Conservation (phyloP, 1,284 basidiomycete genomes). For the Ustilago xerochloae region DNA sequence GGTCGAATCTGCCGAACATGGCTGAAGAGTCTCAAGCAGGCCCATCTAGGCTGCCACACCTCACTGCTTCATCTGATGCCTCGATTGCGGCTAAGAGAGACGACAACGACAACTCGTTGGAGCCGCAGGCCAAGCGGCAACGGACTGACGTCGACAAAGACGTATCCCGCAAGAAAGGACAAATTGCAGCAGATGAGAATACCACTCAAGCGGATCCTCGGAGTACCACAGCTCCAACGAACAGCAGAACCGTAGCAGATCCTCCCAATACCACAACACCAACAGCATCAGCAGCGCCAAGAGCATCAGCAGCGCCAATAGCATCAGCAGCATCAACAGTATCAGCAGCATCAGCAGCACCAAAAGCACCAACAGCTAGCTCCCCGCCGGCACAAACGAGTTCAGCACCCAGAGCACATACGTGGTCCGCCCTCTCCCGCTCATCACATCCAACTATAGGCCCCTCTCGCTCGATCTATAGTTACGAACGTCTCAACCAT, state of each 20-base stretch:
- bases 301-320: neutral
- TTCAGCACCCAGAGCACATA: neutral
- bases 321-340: neutral
- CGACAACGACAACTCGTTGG: neutral
- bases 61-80: neutral
- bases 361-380: neutral
- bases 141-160: neutral
- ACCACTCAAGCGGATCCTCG: too few species aligned
- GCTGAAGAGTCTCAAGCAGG: neutral
- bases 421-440: conserved; percentile 20
- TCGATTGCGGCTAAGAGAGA: neutral
- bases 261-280: too few species aligned
- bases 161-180: too few species aligned
- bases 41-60: neutral
- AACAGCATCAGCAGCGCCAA: neutral
- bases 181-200: too few species aligned
- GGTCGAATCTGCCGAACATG: neutral
- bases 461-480: conserved; percentile 56
- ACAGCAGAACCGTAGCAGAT: too few species aligned
- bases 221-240: too few species aligned
- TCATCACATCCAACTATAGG: conserved; percentile 50
- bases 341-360: neutral
- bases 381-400: neutral
- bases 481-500: conserved; percentile 78
- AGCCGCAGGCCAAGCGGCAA: neutral